A percentile compares a stretch with the other conserved stretches of the same genome.
These are phyloP conservation scores for Chamaenerion angustifolium DNA, from an alignment of 345 rosid species.

Conservation along the genomic window DNA sequence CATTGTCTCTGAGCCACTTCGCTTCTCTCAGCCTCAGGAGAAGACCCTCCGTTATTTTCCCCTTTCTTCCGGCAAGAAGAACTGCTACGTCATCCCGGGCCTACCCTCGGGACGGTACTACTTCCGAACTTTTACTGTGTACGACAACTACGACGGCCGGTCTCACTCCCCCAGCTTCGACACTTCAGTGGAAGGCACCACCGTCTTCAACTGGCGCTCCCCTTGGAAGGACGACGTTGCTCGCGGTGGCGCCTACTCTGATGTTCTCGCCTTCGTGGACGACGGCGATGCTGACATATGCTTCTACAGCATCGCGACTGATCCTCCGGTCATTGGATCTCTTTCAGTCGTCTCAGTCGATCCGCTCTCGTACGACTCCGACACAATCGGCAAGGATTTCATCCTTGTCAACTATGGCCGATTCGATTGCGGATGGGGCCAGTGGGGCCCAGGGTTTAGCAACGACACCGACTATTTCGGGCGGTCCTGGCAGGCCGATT, in stretches of 20 bases:
- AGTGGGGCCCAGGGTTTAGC: conserved; percentile 93
- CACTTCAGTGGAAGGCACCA: conserved; percentile 78
- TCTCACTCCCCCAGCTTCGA: conserved; percentile 82
- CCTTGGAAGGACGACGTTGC: conserved; percentile 57
- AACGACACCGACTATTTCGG: conserved; percentile 69
- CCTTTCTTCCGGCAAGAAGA: conserved; percentile 82
- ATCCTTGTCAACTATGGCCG: conserved; percentile 82
- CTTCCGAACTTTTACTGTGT: conserved; percentile 85
- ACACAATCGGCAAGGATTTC: conserved; percentile 25
- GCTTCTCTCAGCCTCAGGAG: conserved; percentile 59
- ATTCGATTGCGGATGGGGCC: conserved; percentile 50
- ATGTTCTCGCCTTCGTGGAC: conserved; percentile 58
- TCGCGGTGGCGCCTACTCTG: conserved; percentile 86
- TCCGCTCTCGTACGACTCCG: conserved; percentile 49
- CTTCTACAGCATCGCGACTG: conserved; percentile 90
- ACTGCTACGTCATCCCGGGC: conserved; percentile 67
- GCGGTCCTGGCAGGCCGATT: conserved; percentile 84
- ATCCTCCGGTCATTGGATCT: conserved; percentile 81
- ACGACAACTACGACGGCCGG: conserved; percentile 89
- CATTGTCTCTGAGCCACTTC: conserved; percentile 88
- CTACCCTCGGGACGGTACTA: conserved; percentile 80
- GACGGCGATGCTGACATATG: conserved; percentile 84
- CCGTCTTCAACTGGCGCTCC: conserved; percentile 84
- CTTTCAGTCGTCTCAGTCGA: conserved; percentile 62
- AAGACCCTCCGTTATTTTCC: conserved; percentile 91